These are phyloP conservation scores for Tilletiopsis washingtonensis DNA, from an alignment of 1,284 basidiomycete genomes.

Conservation along the genomic window DNA sequence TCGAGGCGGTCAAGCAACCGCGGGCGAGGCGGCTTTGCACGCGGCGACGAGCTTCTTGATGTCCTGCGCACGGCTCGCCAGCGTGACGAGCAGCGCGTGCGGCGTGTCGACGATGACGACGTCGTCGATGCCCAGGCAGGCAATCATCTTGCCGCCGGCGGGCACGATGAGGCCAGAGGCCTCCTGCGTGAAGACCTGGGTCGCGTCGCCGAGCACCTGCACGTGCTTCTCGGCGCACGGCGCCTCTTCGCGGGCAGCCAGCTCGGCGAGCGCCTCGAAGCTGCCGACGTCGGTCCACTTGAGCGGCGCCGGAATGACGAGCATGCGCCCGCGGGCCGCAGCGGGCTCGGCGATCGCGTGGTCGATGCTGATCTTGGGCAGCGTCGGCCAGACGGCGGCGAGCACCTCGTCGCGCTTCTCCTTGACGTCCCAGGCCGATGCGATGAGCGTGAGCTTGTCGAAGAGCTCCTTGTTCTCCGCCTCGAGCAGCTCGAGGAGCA, in stretches of 20 bases:
- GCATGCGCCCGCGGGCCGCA: neutral
- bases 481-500: neutral
- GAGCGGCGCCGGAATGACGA: neutral
- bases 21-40: constrained; percentile 21
- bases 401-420: neutral
- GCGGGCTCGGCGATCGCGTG: constrained; percentile 6
- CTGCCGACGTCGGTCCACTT: constrained; percentile 4
- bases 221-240: too few relatives aligned
- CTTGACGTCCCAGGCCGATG: neutral
- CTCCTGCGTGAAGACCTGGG: neutral
- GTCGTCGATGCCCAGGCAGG: constrained; percentile 43
- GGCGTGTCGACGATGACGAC: constrained; percentile 43
- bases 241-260: neutral
- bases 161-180: constrained; percentile 10
- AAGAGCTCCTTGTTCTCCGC: neutral
- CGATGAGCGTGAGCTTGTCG: neutral
- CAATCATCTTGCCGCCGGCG: constrained; percentile 37
- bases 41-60: constrained; percentile 43
- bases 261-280: neutral
- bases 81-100: constrained; percentile 41
- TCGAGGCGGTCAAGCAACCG: neutral
- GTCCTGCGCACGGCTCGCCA: constrained; percentile 37
- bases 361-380: constrained; percentile 2
- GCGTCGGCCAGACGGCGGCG: neutral
- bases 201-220: neutral